Percentiles rank a stretch among this genome's conserved stretches.
phyloP scores from a whole-genome alignment of 202 grass and related monocot genomes.

The Zoysia matrella region DNA sequence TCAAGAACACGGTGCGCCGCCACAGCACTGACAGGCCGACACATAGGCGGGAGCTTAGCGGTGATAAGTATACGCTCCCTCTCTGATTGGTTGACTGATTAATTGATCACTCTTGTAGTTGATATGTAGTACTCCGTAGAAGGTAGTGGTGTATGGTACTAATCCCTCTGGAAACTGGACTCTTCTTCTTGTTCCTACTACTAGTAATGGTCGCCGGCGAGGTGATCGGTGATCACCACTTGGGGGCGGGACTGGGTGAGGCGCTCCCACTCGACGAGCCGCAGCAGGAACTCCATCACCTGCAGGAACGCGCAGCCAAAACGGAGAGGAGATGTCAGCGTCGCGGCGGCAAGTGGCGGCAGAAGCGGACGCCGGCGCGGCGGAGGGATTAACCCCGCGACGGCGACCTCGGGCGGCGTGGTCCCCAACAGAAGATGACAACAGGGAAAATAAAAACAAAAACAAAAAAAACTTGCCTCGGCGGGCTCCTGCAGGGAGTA shows the following conservation, averaged over 20 bases:
- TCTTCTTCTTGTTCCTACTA: background rate
- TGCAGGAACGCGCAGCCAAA: conserved; percentile 29
- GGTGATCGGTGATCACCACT: conserved; percentile 33
- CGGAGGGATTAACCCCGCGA: no score
- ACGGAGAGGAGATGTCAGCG: conserved; percentile 25
- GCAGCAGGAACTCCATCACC: conserved; percentile 91
- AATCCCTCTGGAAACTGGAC: background rate
- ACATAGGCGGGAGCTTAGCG: no score
- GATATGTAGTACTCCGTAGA: no score
- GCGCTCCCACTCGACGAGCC: conserved; percentile 86
- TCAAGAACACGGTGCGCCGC: background rate
- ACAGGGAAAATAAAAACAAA: no score
- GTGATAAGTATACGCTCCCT: no score
- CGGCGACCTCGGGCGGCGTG: no score
- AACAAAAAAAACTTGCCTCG: no score
- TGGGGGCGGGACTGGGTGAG: conserved; percentile 60
- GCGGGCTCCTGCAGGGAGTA: no score
- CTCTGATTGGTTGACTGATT: no score
- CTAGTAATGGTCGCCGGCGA: background rate
- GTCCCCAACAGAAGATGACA: no score
- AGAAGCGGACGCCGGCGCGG: conserved; percentile 30
- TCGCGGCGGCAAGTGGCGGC: conserved; percentile 10
- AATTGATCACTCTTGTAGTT: no score
- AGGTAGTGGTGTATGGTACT: background rate
- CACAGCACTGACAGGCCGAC: background rate